phyloP scores from a whole-genome alignment of 2,329 filamentous ascomycete species.

The Aspergillus proliferans region DNA sequence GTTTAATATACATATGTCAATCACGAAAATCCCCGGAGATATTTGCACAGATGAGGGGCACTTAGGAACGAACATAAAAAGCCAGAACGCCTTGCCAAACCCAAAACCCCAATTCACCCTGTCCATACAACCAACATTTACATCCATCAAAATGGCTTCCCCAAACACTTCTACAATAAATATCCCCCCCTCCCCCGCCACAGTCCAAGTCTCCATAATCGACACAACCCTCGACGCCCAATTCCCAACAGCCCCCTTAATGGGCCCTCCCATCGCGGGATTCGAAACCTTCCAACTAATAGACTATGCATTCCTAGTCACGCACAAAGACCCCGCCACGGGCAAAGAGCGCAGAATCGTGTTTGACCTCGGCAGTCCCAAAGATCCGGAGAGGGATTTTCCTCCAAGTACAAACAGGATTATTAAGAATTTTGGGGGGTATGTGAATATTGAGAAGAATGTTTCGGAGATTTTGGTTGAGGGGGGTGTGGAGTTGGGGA shows the following conservation, averaged over 20 bases:
- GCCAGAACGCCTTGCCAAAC: too few relatives aligned
- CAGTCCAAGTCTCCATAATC: slow-evolving; percentile 8
- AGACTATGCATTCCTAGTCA: slow-evolving; percentile 14
- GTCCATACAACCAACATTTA: too few relatives aligned
- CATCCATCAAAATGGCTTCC: too few relatives aligned
- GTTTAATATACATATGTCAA: too few relatives aligned
- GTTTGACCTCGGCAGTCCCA: slow-evolving; percentile 44
- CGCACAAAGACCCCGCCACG: slow-evolving; percentile 19
- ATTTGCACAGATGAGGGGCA: too few relatives aligned
- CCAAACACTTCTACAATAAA: neutral
- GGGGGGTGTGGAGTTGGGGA: too few relatives aligned
- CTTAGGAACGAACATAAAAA: too few relatives aligned
- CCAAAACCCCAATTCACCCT: too few relatives aligned
- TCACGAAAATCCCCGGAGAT: too few relatives aligned
- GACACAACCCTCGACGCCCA: slow-evolving; percentile 7
- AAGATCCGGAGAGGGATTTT: slow-evolving; percentile 39
- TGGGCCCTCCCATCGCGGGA: slow-evolving; percentile 7
- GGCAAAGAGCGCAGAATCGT: slow-evolving; percentile 29
- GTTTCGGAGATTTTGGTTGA: slow-evolving; percentile 13
- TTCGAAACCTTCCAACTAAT: neutral
- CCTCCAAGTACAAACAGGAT: slow-evolving; percentile 15
- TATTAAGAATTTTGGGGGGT: neutral
- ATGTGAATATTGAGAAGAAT: slow-evolving; percentile 13
- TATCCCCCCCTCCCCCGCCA: neutral
- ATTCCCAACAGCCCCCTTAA: slow-evolving; percentile 1